Percentiles rank a stretch among this genome's conserved stretches.
phyloP scores from a whole-genome alignment of 495 filamentous ascomycete genomes.

The Lasiosphaeris hirsuta region DNA sequence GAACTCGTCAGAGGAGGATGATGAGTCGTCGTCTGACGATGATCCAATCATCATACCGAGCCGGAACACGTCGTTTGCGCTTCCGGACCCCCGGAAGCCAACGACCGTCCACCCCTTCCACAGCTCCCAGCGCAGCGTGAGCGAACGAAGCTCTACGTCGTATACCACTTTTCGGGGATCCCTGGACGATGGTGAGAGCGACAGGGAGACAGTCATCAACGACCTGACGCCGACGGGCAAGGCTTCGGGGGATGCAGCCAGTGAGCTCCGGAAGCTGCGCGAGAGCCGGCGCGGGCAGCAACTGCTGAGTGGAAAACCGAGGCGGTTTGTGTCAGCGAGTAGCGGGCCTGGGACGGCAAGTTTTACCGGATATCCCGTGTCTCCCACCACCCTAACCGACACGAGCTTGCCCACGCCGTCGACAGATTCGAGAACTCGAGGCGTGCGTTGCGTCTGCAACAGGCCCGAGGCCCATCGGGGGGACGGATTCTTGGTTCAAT shows the following conservation, averaged over 20 bases:
- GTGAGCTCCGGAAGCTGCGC: conserved; percentile 70
- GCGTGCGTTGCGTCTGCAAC: conserved; percentile 72
- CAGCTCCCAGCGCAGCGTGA: conserved; percentile 46
- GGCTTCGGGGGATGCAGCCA: conserved; percentile 43
- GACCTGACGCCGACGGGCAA: conserved; percentile 30
- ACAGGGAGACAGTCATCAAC: conserved; percentile 56
- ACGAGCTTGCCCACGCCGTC: conserved; percentile 64
- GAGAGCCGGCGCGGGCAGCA: conserved; percentile 59
- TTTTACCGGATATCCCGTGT: conserved; percentile 33
- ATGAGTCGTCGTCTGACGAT: conserved; percentile 58
- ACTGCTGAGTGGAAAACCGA: conserved; percentile 33
- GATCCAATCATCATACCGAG: conserved; percentile 66
- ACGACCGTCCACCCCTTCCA: conserved; percentile 51
- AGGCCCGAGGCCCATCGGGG: conserved; percentile 42
- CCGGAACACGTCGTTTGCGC: conserved; percentile 58
- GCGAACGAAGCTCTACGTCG: conserved; percentile 42
- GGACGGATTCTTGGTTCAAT: conserved; percentile 79
- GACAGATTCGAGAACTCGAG: conserved; percentile 53
- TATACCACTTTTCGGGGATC: conserved; percentile 33
- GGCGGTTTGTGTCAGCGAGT: conserved; percentile 11
- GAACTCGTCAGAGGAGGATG: conserved; percentile 44
- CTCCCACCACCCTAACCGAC: conserved; percentile 67
- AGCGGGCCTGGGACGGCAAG: conserved; percentile 11
- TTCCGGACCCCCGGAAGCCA: conserved; percentile 50
- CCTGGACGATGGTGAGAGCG: conserved; percentile 45